Percentiles rank a stretch among this genome's conserved stretches.
These are phyloP conservation scores for Ambrosia hybrid DNA, from an alignment of 140 eudicot species.

Conservation along the genomic window DNA sequence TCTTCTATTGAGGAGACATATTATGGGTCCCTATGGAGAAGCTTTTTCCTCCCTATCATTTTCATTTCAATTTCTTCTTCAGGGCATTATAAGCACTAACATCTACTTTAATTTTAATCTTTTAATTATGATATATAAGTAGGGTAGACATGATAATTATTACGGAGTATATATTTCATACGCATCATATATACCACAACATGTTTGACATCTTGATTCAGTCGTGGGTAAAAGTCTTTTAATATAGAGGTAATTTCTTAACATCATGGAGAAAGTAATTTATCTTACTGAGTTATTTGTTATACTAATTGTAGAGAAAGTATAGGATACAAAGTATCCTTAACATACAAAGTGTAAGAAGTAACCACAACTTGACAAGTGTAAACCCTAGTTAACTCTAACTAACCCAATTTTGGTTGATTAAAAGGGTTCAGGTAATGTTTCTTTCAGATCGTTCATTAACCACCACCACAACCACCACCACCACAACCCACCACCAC, in stretches of 20 bases:
- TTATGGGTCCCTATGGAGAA: constrained; percentile 56
- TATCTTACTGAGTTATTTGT: too few species aligned
- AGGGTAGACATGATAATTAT: constrained; percentile 35
- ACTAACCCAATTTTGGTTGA: too few species aligned
- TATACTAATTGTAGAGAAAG: neutral
- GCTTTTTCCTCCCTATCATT: constrained; percentile 46
- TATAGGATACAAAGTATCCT: too few species aligned
- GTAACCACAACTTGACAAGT: too few species aligned
- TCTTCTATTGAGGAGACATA: constrained; percentile 65
- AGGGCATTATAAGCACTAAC: constrained; percentile 46
- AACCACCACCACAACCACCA: too few species aligned
- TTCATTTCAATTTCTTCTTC: constrained; percentile 27
- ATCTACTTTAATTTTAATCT: constrained; percentile 33
- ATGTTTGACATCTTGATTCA: constrained; percentile 18
- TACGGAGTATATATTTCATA: constrained; percentile 23
- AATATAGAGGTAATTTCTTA: neutral
- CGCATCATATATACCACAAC: constrained; percentile 5
- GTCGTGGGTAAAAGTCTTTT: constrained; percentile 13
- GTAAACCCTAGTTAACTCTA: too few species aligned
- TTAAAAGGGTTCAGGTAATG: too few species aligned
- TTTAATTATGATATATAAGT: constrained; percentile 24
- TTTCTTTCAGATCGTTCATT: too few species aligned
- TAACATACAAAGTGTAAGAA: too few species aligned
- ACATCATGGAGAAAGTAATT: neutral
- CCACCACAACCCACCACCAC: too few species aligned